Percentiles rank a stretch among this genome's conserved stretches.
Evolutionary conservation across 192 early-diverging fungal species (phyloP).

Genomic region (Coemansia sp.): DNA sequence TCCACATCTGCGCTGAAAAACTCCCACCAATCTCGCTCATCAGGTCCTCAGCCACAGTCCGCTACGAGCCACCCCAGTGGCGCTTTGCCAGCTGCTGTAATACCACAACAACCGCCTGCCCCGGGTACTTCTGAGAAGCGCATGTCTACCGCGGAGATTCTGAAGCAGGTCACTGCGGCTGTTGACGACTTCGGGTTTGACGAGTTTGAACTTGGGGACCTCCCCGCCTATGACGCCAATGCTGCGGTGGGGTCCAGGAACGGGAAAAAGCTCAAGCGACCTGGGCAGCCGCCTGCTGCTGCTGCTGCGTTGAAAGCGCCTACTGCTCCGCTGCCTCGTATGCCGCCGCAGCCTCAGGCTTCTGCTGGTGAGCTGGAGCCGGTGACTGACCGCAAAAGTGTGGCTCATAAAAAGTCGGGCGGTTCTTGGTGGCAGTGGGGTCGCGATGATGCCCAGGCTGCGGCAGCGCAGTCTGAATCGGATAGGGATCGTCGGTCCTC

Average conservation of each 20-base stretch:
- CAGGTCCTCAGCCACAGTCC: neutral
- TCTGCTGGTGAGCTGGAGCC: neutral
- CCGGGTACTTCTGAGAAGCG: slow-evolving; percentile 15
- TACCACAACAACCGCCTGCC: slow-evolving; percentile 1
- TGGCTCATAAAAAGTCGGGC: slow-evolving; percentile 50
- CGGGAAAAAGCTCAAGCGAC: slow-evolving; percentile 6
- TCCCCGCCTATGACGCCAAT: slow-evolving; percentile 12
- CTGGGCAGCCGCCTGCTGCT: neutral
- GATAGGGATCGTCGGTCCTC: neutral
- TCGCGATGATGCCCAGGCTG: slow-evolving; percentile 18
- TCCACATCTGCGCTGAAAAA: neutral
- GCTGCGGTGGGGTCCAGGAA: slow-evolving; percentile 9
- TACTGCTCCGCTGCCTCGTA: neutral
- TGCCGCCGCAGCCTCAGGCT: neutral
- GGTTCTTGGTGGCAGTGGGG: slow-evolving; percentile 56
- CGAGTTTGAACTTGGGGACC: slow-evolving; percentile 40
- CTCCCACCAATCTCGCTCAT: slow-evolving; percentile 1
- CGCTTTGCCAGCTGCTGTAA: neutral
- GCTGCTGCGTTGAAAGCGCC: neutral
- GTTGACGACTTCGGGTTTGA: slow-evolving; percentile 51
- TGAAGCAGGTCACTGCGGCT: slow-evolving; percentile 48
- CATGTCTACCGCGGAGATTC: slow-evolving; percentile 52
- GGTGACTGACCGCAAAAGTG: slow-evolving; percentile 21
- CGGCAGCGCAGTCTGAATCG: neutral
- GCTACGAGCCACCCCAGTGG: neutral